Percentiles rank a stretch among this genome's conserved stretches.
These are phyloP conservation scores for Phlebiopsis gigantea DNA, from an alignment of 768 basidiomycete genomes.

Conservation along the genomic window DNA sequence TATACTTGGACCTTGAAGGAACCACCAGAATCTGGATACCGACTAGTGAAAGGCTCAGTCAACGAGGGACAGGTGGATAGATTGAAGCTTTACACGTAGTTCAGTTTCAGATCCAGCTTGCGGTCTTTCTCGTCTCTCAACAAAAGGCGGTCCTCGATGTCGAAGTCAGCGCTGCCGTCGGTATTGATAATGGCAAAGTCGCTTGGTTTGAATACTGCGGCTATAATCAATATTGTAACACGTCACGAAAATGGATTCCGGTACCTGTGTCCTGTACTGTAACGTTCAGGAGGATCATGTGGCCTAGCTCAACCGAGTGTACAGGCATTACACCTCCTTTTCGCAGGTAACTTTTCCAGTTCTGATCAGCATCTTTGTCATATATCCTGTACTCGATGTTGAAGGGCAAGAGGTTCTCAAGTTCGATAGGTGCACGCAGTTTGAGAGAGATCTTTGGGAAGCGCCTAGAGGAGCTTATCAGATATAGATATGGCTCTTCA, in stretches of 20 bases:
- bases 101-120: conserved; percentile 77
- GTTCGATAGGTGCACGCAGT: conserved; percentile 88
- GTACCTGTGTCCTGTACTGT: conserved; percentile 86
- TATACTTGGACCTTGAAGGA: conserved; percentile 96
- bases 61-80: not conserved
- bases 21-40: conserved; percentile 85
- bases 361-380: conserved; percentile 91
- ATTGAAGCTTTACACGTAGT: conserved; percentile 69
- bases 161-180: conserved; percentile 86
- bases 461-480: conserved; percentile 40
- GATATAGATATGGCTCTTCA: not conserved
- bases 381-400: conserved; percentile 95
- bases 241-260: not conserved
- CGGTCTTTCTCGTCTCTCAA: conserved; percentile 70
- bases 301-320: conserved; percentile 88
- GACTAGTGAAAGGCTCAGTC: conserved; percentile 32
- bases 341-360: conserved; percentile 90
- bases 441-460: conserved; percentile 82
- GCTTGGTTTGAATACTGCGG: conserved; percentile 80
- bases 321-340: conserved; percentile 95
- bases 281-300: conserved; percentile 87
- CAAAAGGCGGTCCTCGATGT: conserved; percentile 63
- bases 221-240: not conserved
- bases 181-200: conserved; percentile 98
- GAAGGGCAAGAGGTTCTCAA: conserved; percentile 93